phyloP scores from a whole-genome alignment of 2,329 filamentous ascomycete species.

The Colletotrichum sp. region DNA sequence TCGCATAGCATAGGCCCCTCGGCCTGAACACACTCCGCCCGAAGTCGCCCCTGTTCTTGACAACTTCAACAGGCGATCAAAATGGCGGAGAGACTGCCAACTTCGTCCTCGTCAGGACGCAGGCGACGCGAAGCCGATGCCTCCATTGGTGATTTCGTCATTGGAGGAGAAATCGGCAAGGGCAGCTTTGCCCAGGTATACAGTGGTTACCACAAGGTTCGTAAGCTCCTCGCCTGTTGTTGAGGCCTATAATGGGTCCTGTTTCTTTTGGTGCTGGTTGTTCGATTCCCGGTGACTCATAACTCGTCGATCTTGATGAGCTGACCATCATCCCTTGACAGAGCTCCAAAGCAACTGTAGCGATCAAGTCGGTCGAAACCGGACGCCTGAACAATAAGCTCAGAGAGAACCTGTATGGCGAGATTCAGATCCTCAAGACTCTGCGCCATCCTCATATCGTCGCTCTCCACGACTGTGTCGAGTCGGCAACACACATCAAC shows the following conservation, averaged over 20 bases:
- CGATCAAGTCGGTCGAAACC: slow-evolving; percentile 95
- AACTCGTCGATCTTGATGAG: neutral
- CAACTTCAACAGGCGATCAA: slow-evolving; percentile 35
- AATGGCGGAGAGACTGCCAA: slow-evolving; percentile 45
- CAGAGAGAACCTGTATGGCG: slow-evolving; percentile 92
- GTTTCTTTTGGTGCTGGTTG: neutral
- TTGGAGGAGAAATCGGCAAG: slow-evolving; percentile 91
- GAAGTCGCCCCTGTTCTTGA: slow-evolving; percentile 36
- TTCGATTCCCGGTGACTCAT: neutral
- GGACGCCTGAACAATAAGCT: slow-evolving; percentile 93
- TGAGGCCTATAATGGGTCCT: no score
- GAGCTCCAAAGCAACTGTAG: slow-evolving; percentile 82
- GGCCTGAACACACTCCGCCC: slow-evolving; percentile 13
- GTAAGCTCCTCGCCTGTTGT: slow-evolving; percentile 29
- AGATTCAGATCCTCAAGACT: slow-evolving; percentile 94
- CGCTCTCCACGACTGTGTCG: slow-evolving; percentile 91
- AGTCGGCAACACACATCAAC: slow-evolving; percentile 87
- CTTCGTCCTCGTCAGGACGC: slow-evolving; percentile 37
- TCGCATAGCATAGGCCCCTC: slow-evolving; percentile 28
- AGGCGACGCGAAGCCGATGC: slow-evolving; percentile 28
- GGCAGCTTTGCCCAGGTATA: slow-evolving; percentile 98
- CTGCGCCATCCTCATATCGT: slow-evolving; percentile 97
- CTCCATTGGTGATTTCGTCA: slow-evolving; percentile 75
- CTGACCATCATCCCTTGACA: slow-evolving; percentile 37
- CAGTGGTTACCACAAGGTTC: slow-evolving; percentile 82